Percentiles rank a stretch among this genome's conserved stretches.
Conservation (phyloP, 2,329 filamentous ascomycete genomes). For the Scortechinia acanthostroma region DNA sequence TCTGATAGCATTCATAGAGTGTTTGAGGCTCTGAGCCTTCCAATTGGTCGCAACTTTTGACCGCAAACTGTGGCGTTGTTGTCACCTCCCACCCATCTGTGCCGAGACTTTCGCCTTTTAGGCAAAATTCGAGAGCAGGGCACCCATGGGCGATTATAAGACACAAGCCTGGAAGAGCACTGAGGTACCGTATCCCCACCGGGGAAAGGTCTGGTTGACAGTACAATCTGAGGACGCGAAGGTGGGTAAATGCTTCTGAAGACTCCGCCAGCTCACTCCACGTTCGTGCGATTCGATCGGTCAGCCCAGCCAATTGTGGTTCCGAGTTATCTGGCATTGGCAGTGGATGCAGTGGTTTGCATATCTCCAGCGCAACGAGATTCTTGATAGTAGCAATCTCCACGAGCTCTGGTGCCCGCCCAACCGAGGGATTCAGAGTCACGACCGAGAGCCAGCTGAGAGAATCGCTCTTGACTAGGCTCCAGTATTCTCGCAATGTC, state of each 20-base stretch:
- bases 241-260: constrained; percentile 20
- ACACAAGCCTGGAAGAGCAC: background rate
- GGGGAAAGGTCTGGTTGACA: background rate
- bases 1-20: background rate
- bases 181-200: background rate
- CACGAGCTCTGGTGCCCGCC: constrained; percentile 22
- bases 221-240: constrained; percentile 22
- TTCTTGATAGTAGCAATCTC: constrained; percentile 25
- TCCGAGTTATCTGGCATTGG: constrained; percentile 4
- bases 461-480: background rate
- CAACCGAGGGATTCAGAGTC: constrained; percentile 18
- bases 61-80: background rate
- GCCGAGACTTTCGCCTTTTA: background rate
- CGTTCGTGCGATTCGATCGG: constrained; percentile 25
- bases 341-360: constrained; percentile 9
- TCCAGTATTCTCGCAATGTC: background rate
- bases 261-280: constrained; percentile 26
- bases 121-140: background rate
- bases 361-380: constrained; percentile 25
- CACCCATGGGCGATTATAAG: background rate
- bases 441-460: background rate
- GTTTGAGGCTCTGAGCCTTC: background rate
- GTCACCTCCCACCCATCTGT: background rate
- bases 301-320: constrained; percentile 12
- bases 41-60: no score